Percentiles rank a stretch among this genome's conserved stretches.
phyloP scores from a whole-genome alignment of 148 eudicot genomes.

The Diospyros kaki region DNA sequence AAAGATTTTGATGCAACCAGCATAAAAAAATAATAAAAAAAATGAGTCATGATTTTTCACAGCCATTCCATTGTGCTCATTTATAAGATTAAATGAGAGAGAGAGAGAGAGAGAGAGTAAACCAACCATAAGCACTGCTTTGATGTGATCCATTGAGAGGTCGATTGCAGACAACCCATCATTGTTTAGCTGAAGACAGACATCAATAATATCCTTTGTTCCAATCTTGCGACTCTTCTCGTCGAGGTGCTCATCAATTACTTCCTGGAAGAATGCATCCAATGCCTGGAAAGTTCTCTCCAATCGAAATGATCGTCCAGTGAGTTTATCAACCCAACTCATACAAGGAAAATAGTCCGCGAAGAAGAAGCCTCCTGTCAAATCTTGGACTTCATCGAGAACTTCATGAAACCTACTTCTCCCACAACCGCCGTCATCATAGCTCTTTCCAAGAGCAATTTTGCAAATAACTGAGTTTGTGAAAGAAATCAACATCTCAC shows the following conservation, averaged over 20 bases:
- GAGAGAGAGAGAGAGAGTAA: no score
- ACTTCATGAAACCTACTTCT: constrained; percentile 3
- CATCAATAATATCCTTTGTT: not conserved
- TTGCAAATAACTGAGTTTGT: constrained; percentile 5
- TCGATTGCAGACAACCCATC: not conserved
- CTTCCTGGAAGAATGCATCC: not conserved
- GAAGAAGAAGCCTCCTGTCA: not conserved
- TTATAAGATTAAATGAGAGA: no score
- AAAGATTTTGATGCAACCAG: no score
- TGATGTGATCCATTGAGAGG: not conserved
- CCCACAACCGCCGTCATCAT: not conserved
- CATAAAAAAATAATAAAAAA: no score
- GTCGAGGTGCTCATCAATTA: not conserved
- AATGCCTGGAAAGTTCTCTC: not conserved
- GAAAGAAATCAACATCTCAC: not conserved
- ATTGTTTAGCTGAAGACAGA: not conserved
- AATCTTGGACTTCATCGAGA: not conserved
- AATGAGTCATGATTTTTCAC: no score
- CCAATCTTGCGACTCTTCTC: not conserved
- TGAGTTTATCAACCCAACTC: constrained; percentile 2
- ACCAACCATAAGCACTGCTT: not conserved
- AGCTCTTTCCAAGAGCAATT: constrained; percentile 6
- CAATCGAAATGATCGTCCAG: not conserved
- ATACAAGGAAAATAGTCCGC: constrained; percentile 10
- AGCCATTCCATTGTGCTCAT: no score